A percentile compares a stretch with the other conserved stretches of the same genome.
Evolutionary conservation across 2,329 filamentous ascomycete genomes (phyloP).

Genomic region (Didymella pomorum): DNA sequence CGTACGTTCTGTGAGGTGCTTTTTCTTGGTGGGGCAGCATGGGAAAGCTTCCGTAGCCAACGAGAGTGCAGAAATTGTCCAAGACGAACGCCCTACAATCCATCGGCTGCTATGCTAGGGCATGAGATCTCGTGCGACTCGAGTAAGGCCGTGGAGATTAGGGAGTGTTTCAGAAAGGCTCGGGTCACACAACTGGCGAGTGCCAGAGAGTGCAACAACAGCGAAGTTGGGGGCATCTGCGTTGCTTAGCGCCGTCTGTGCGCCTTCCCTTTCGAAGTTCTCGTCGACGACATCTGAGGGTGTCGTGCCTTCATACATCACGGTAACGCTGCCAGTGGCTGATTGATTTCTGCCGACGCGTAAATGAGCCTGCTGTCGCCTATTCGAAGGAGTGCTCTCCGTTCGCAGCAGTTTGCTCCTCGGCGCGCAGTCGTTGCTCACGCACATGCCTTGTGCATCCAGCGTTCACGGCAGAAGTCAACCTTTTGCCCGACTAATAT

Average conservation of each 20-base stretch:
- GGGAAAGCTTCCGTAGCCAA: conserved; percentile 23
- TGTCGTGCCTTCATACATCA: conserved; percentile 27
- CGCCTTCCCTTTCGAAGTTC: conserved; percentile 27
- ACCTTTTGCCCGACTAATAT: conserved; percentile 45
- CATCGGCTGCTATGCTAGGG: conserved; percentile 26
- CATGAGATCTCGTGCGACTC: conserved; percentile 26
- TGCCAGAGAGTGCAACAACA: conserved; percentile 11
- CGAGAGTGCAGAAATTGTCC: conserved; percentile 14
- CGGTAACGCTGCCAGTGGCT: conserved; percentile 29
- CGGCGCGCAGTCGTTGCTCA: conserved; percentile 27
- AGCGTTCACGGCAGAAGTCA: conserved; percentile 41
- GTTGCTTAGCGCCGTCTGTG: conserved; percentile 9
- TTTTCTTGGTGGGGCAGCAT: conserved; percentile 23
- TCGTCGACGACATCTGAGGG: conserved; percentile 24
- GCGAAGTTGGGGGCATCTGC: conserved; percentile 1
- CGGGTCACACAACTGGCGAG: conserved; percentile 12
- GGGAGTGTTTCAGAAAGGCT: conserved; percentile 30
- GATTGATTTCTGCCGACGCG: conserved; percentile 28
- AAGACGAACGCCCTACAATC: conserved; percentile 12
- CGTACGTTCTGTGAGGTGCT: conserved; percentile 31
- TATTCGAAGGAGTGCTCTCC: conserved; percentile 33
- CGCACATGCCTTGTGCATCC: conserved; percentile 27
- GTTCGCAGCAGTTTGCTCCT: conserved; percentile 28
- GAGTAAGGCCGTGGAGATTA: conserved; percentile 19
- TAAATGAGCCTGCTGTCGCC: conserved; percentile 42